Evolutionary conservation across 257 asterid species (phyloP).

Genomic region (Penstemon newberryi): DNA sequence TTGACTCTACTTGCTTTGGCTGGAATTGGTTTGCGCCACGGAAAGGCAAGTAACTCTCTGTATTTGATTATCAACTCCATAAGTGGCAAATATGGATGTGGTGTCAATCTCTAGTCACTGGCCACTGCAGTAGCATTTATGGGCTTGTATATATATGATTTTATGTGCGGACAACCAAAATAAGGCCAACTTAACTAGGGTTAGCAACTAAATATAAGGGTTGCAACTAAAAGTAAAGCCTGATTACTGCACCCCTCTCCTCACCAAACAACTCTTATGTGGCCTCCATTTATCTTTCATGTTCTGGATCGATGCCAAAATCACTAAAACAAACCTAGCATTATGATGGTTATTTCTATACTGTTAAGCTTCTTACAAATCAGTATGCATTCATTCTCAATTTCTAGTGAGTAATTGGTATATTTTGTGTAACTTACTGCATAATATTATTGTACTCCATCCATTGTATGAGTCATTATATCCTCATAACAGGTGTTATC

Average conservation of each 20-base stretch:
- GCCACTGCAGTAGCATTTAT: conserved; percentile 6
- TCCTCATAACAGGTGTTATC: conserved; percentile 8
- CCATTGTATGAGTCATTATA: neutral
- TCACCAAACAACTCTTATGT: conserved; percentile 21
- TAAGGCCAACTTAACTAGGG: neutral
- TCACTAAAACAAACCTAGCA: conserved; percentile 17
- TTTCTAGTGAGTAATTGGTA: neutral
- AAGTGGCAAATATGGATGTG: conserved; percentile 23
- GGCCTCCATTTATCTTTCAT: conserved; percentile 20
- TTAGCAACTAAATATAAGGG: conserved; percentile 6
- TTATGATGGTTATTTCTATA: conserved; percentile 6
- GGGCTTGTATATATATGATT: neutral
- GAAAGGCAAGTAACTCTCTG: conserved; percentile 61
- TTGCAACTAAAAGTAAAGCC: conserved; percentile 16
- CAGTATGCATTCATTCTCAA: neutral
- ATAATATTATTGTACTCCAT: neutral
- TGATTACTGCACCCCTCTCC: neutral
- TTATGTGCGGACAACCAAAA: neutral
- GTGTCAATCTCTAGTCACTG: conserved; percentile 14
- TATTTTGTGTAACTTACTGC: neutral
- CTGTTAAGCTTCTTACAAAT: neutral
- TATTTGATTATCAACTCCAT: conserved; percentile 19
- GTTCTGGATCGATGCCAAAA: conserved; percentile 11
- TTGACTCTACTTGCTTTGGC: conserved; percentile 91
- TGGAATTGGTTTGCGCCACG: conserved; percentile 86